These are phyloP conservation scores for Rhynchosporium graminicola DNA, from an alignment of 2,329 filamentous ascomycete genomes.

Conservation along the genomic window DNA sequence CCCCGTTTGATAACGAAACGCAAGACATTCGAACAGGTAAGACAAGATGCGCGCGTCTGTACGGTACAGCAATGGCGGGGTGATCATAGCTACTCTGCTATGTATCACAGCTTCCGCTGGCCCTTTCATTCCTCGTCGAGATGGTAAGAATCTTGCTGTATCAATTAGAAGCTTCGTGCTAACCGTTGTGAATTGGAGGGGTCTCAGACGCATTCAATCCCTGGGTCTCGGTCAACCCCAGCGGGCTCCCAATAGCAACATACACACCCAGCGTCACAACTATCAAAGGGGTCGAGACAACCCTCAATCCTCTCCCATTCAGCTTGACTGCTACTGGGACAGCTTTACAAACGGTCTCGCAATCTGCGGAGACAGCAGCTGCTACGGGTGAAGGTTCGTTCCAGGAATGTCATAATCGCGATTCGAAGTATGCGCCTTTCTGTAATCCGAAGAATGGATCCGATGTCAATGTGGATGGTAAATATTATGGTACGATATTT, in stretches of 20 bases:
- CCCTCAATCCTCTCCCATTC: constrained; percentile 30
- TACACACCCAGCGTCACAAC: constrained; percentile 35
- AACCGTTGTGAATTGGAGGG: background rate
- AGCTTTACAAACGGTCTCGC: constrained; percentile 22
- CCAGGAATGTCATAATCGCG: constrained; percentile 36
- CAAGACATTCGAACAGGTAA: background rate
- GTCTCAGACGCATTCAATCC: constrained; percentile 26
- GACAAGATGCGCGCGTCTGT: background rate
- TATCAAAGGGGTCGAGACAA: constrained; percentile 32
- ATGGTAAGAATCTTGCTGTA: background rate
- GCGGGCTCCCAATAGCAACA: constrained; percentile 32
- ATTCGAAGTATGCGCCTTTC: constrained; percentile 36
- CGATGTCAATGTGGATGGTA: constrained; percentile 34
- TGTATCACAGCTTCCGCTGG: constrained; percentile 13
- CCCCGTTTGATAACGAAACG: background rate
- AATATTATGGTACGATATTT: constrained; percentile 35
- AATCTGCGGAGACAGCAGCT: constrained; percentile 25
- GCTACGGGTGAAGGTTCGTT: constrained; percentile 35
- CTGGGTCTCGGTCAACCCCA: constrained; percentile 37
- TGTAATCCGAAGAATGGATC: constrained; percentile 39
- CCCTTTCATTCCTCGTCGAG: background rate
- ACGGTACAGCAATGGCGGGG: background rate
- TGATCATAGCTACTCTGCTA: constrained; percentile 1
- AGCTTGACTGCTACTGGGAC: constrained; percentile 29
- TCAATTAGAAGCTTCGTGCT: background rate